A percentile compares a stretch with the other conserved stretches of the same genome.
Conservation (phyloP, 345 rosid species). For the Clausena lansium region DNA sequence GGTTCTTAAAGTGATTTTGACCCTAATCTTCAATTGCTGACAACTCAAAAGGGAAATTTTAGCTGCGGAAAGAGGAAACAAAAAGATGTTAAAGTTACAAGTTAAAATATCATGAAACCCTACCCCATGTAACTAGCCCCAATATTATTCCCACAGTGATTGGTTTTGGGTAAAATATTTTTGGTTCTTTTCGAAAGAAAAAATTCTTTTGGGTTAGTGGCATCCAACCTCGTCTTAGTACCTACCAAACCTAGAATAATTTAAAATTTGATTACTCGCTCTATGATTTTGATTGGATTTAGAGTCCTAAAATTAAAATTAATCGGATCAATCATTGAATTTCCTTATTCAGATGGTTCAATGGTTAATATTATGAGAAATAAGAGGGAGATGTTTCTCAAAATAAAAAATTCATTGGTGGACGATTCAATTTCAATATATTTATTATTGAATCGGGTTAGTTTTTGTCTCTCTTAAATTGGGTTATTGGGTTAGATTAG, state of each 20-base stretch:
- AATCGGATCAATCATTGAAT: too few species aligned
- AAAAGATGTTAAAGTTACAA: constrained; percentile 5
- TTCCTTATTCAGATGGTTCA: too few species aligned
- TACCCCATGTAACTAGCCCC: constrained; percentile 11
- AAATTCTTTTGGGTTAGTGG: background rate
- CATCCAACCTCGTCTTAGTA: background rate
- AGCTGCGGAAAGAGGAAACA: constrained; percentile 19
- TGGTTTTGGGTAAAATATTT: constrained; percentile 20
- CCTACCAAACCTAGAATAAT: background rate
- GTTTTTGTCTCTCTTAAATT: background rate
- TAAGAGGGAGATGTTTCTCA: too few species aligned
- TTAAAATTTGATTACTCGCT: background rate
- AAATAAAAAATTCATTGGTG: too few species aligned
- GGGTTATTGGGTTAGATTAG: background rate
- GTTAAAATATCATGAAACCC: background rate
- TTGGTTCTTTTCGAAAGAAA: background rate
- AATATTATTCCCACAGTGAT: constrained; percentile 22
- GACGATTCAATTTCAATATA: background rate
- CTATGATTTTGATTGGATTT: background rate
- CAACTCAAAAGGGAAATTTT: constrained; percentile 40
- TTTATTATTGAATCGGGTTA: background rate
- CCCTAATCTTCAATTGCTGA: constrained; percentile 12
- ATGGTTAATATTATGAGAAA: too few species aligned
- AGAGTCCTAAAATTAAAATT: background rate
- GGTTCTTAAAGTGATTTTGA: constrained; percentile 9